Base-by-base conservation (phyloP, 805 yeast species). In the Phaffomyces thermotolerans region DNA sequence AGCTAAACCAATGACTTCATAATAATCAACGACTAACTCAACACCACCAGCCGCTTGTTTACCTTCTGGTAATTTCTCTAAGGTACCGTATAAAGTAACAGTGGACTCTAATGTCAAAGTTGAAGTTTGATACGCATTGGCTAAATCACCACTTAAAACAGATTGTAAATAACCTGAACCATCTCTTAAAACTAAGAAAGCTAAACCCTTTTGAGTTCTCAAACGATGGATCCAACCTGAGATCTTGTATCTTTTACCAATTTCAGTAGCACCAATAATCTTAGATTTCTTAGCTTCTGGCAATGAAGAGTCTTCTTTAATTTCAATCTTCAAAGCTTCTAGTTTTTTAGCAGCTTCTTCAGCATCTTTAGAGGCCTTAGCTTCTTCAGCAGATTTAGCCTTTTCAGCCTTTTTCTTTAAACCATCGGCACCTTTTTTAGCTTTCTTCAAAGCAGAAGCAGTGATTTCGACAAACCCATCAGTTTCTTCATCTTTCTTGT, bases 21-120 rank as follows among this genome's bases (percentile, higher is more conserved):
- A 93, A 71, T 75, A 93, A 66, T 93, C 99, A 44, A 81, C 97
- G 49, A 75, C 74, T 56, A 95, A 76, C 69, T 93, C 99, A 51
- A 91, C 95, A 49, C 95, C 96, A 51, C 98, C 98, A 46, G 97
- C 96, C 9, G 99, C 99, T 52, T 84, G 72, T 66, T 93, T 90
- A 50, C 99, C 99, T 64, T 88, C 97, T 45, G 98, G 98, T 39
- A 95, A 73, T 57, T 83, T 78, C 64, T 77, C 75, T 49, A 93
- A 72, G 24, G 78, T 76, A 67, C 99, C 99, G 62, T 76, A 84
- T 46, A 93, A 67, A 40, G 80, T 63, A 29, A 95, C 74, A 14
- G 96, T 82, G 15, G 95, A 75, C 71, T 93, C 99, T 54, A 91
- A 68, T 10, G 99, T 91, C 60, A 95, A 75, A 46, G 82, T 84